Conservation (phyloP, 371 early-diverging fungal genomes). For the Smittium culicis region DNA sequence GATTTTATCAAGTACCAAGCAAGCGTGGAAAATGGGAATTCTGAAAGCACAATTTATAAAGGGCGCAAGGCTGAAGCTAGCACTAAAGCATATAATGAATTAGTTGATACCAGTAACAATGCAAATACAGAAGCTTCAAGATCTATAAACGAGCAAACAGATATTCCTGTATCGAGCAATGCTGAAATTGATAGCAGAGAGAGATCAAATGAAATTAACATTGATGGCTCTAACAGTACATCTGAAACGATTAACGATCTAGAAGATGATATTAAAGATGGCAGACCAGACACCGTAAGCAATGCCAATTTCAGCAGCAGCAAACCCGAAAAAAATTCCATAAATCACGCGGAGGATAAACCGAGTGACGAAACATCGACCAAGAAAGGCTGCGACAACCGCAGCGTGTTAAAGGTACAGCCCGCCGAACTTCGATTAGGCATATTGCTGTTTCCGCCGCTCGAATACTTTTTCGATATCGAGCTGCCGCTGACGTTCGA, state of each 20-base stretch:
- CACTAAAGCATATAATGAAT: not conserved
- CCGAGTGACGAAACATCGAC: not conserved
- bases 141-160: not conserved
- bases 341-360: not conserved
- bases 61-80: not conserved
- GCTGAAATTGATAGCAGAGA: not conserved
- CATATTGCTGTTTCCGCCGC: not conserved
- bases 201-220: not conserved
- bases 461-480: conserved; percentile 12
- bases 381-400: not conserved
- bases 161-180: not conserved
- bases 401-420: not conserved
- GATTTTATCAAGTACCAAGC: not conserved
- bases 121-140: not conserved
- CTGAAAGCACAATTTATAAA: not conserved
- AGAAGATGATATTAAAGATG: not conserved
- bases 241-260: not conserved
- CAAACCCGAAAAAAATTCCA: not conserved
- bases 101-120: not conserved
- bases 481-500: conserved; percentile 8
- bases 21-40: not conserved
- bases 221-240: not conserved
- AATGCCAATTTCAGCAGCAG: not conserved
- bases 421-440: conserved; percentile 5
- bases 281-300: conserved; percentile 1